Evolutionary conservation across 1,139 yeast genomes (phyloP).

Genomic region (Saccharomyces hybrid): DNA sequence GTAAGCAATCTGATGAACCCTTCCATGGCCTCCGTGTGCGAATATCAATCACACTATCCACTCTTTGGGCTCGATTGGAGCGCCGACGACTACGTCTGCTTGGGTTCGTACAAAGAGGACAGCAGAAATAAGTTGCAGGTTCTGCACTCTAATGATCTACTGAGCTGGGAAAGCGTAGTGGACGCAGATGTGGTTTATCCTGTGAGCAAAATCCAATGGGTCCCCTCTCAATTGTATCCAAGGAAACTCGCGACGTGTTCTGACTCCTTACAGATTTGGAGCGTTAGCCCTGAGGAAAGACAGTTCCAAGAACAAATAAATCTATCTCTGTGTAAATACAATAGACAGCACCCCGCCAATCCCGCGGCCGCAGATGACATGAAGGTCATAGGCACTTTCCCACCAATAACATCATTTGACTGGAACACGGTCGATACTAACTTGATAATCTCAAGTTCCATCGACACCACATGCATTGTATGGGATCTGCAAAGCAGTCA

Average conservation of each 20-base stretch:
- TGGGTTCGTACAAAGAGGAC: conserved; percentile 32
- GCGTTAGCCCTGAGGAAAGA: conserved; percentile 21
- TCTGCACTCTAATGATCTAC: conserved; percentile 35
- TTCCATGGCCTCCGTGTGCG: conserved; percentile 16
- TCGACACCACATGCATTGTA: conserved; percentile 93
- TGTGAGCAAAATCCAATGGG: conserved; percentile 60
- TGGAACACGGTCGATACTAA: conserved; percentile 77
- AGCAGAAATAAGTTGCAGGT: conserved; percentile 28
- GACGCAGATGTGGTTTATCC: conserved; percentile 54
- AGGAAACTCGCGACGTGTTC: conserved; percentile 32
- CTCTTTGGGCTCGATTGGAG: conserved; percentile 31
- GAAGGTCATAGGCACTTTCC: conserved; percentile 35
- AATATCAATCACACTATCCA: conserved; percentile 25
- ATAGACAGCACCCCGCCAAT: conserved; percentile 19
- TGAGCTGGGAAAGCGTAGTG: conserved; percentile 43
- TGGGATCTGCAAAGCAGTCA: conserved; percentile 74
- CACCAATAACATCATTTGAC: conserved; percentile 89
- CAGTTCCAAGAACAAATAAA: conserved; percentile 28
- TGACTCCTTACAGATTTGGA: conserved; percentile 33
- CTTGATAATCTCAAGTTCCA: conserved; percentile 73
- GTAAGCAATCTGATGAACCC: conserved; percentile 3
- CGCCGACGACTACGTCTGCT: conserved; percentile 25
- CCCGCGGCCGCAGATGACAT: conserved; percentile 4
- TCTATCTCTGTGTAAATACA: conserved; percentile 29
- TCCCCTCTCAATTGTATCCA: conserved; percentile 37